Evolutionary conservation across 2,329 filamentous ascomycete species (phyloP), one percentile per base, ranked within the genome.

Genomic region (Cordyceps cateniannulata): DNA sequence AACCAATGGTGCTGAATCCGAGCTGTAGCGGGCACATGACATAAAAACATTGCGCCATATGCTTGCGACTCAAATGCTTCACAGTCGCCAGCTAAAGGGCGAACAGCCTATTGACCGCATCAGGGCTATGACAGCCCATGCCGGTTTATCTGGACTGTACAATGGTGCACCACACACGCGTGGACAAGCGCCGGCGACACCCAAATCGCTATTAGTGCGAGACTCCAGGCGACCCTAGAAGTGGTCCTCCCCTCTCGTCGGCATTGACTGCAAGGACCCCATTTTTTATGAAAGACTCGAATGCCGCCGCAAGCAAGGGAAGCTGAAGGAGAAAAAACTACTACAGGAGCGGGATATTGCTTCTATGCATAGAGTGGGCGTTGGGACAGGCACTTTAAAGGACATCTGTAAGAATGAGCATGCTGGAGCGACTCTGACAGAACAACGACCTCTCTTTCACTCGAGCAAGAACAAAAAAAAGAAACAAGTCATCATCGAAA

Each of bases 1-100:
- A 64, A 73, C 80, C 5, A 84, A 84, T 62, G 82, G 81, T 58
- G 81, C 77, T 61, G 82, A 85, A 69, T 83, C 81, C 38, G 82
- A 84, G 71, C 77, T 85, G 67, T 76, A 76, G 69, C 61, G 60
- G 47, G 65, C 65, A 65, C 16, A 32, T 32, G 48, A 54, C 8
- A 35, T 10, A 35, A n/a, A n/a, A 59, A 60, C 62, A 52, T 24
- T 47, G 61, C 20, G 35, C 53, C 38, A 29, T 63, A 53, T 52
- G 45, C 18, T 24, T 9, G 5, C 12, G 16, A 8, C 22, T 10
- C 22, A 9, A 40, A 22, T n/a, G 29, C 5, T n/a, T 8, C 40
- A 5, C 5, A 42, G 16, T 16, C 8, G 32, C 9, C 32, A 35
- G 14, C 5, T 12, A 35, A 35, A 14, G 3, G 32, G 5, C 8